Evolutionary conservation across 2,329 filamentous ascomycete species (phyloP).

Genomic region (Trichoderma sp.): DNA sequence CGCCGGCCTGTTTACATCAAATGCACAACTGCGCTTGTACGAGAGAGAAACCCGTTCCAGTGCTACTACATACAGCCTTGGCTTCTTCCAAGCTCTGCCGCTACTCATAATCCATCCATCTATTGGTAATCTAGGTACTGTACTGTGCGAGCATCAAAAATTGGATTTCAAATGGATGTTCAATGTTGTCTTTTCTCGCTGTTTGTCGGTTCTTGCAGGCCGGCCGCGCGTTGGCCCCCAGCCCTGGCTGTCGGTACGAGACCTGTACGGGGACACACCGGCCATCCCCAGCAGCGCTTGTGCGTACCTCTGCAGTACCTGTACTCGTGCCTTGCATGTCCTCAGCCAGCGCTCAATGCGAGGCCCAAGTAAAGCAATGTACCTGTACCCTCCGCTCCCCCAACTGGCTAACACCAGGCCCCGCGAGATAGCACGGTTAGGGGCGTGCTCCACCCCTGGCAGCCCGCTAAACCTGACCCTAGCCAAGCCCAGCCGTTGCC

Average conservation of each 20-base stretch:
- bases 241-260: neutral
- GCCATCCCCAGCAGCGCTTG: neutral
- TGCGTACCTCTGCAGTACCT: neutral
- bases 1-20: neutral
- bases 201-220: neutral
- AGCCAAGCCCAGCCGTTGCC: constrained; percentile 23
- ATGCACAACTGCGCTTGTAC: neutral
- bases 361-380: neutral
- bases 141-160: neutral
- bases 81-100: neutral
- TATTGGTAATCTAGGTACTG: neutral
- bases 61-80: neutral
- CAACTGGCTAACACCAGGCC: constrained; percentile 11
- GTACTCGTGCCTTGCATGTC: neutral
- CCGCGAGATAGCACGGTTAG: constrained; percentile 21
- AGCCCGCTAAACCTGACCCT: constrained; percentile 19
- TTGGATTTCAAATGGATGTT: neutral
- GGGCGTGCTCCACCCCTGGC: constrained; percentile 19
- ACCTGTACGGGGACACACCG: neutral
- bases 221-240: constrained; percentile 16
- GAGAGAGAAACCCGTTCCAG: neutral
- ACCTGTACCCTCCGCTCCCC: neutral
- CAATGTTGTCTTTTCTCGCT: neutral
- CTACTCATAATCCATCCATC: neutral
- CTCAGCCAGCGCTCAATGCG: neutral